Base-by-base conservation (phyloP, 441 rosid genomes). In the Hura crepitans region DNA sequence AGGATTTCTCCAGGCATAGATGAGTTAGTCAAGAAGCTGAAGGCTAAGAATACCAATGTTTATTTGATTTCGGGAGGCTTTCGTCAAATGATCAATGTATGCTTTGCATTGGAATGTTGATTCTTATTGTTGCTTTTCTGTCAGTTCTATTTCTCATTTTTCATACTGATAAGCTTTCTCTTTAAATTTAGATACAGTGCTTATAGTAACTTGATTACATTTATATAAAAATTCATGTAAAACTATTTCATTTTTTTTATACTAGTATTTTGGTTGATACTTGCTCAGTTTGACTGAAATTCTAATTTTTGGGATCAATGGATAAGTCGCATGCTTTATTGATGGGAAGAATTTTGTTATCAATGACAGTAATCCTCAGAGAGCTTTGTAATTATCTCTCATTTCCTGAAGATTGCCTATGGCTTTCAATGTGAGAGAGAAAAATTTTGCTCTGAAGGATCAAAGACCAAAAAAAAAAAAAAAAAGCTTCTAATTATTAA, bases 31-130 rank as follows among this genome's bases (percentile, higher is more conserved):
- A 79, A 80, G 86, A 90, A 81, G 82, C 87, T 95, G 78, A 89
- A 80, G 89, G 86, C 88, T 70, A 80, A 81, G 62, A 84, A 88
- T 45, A 80, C 72, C 2, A 70, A 81, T 80, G 92, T 92, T 69
- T 92, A 84, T 82, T 84, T 95, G 85, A 81, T 95, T 73, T 95
- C 99, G 11, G 97, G 99, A 73, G 99, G 97, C 67, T 95, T 95
- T 79, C 93, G 95, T 51, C 97, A 90, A 75, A 92, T 95, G 99
- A 95, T 95, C 78, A 92, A 90, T 74, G 97, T 95, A 86, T 75
- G 79, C 69, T 65, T 73, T 67, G 14, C 45, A 56, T 20, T 63
- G 18, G 10, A 43, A 12, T 37, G 14, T 23, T 31, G 8, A 9
- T 46, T 66, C 31, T 37, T 14, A 7, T 64, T 68, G 8, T 49